Evolutionary conservation across 169 alveolate species (phyloP), one percentile per base, ranked within the genome.

Genomic region (Perkinsus olseni): DNA sequence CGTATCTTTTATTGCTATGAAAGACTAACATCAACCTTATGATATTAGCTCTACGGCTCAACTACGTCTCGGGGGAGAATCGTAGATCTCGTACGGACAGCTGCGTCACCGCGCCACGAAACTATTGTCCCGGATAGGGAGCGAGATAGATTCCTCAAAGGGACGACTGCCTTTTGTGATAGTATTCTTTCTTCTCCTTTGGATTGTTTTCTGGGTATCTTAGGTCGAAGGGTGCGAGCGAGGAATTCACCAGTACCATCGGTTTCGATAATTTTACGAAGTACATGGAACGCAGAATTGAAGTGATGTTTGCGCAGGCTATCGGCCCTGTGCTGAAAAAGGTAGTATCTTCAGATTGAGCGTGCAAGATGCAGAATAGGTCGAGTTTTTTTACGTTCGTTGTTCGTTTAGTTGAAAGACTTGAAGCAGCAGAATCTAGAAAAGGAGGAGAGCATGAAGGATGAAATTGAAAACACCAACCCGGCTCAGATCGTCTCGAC

Each of bases 271-370:
- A 91, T 24, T 91, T 91, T 39, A 51, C 93, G 0, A 91, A 91
- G 38, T 48, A 48, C 91, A 92, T 92, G 93, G 93, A 92, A 62
- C 8, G 74, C 74, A 37, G 91, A 31, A 92, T 74, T 3, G 93
- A 92, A 39, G 50, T 20, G 91, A 37, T 91, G 91, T 91, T 93
- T 39, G 74, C 74, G 28, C 82, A 45, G 38, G 91, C 92, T 17
- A 91, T 82, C 40, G 92, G 92, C 13, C 94, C 93, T 21, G 74
- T 82, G 20, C 20, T 93, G 45, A 10, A 74, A 74, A 48, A 90
- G 91, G 74, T 92, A 74, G 62, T 62, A 62, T 62, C 82, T 62
- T 62, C 1, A 28, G 37, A 3, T 62, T 13, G 34, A 62, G 82
- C 82, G 82, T 13, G 82, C 31, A 62, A 62, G 82, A 62, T 62